Conservation (phyloP, 2,329 filamentous ascomycete species). For the Penicillium sp. region DNA sequence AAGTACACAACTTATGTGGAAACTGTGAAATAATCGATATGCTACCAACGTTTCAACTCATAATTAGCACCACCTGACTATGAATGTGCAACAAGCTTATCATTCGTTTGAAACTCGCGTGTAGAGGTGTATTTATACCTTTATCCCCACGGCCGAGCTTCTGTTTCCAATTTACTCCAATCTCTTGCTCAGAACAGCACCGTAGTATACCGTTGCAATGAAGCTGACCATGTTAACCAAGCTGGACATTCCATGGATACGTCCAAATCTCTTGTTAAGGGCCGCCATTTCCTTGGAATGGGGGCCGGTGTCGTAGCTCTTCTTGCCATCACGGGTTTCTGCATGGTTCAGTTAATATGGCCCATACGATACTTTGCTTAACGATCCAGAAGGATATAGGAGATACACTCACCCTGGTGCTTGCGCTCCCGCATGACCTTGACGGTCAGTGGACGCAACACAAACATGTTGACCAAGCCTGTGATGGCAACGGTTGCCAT, state of each 20-base stretch:
- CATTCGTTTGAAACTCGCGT: not conserved
- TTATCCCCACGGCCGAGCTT: not conserved
- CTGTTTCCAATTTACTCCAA: slow-evolving; percentile 42
- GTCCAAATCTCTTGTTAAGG: slow-evolving; percentile 77
- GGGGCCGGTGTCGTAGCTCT: slow-evolving; percentile 75
- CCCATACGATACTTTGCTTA: not conserved
- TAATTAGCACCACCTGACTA: not conserved
- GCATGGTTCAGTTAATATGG: slow-evolving; percentile 10
- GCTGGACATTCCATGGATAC: slow-evolving; percentile 80
- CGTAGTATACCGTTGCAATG: slow-evolving; percentile 74
- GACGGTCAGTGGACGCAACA: slow-evolving; percentile 76
- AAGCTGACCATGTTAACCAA: slow-evolving; percentile 76
- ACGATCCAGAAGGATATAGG: not conserved
- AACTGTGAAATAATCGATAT: no score
- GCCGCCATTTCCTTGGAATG: slow-evolving; percentile 83
- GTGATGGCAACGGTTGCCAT: slow-evolving; percentile 72
- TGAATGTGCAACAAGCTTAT: no score
- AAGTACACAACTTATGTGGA: no score
- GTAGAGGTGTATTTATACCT: not conserved
- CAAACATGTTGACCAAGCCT: slow-evolving; percentile 70
- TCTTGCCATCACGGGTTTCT: slow-evolving; percentile 89
- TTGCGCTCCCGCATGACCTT: slow-evolving; percentile 75
- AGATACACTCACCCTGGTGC: slow-evolving; percentile 70
- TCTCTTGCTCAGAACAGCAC: slow-evolving; percentile 70
- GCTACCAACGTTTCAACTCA: no score